phyloP scores from a whole-genome alignment of 352 stramenopile genomes.

The Aphanomyces euteiches region DNA sequence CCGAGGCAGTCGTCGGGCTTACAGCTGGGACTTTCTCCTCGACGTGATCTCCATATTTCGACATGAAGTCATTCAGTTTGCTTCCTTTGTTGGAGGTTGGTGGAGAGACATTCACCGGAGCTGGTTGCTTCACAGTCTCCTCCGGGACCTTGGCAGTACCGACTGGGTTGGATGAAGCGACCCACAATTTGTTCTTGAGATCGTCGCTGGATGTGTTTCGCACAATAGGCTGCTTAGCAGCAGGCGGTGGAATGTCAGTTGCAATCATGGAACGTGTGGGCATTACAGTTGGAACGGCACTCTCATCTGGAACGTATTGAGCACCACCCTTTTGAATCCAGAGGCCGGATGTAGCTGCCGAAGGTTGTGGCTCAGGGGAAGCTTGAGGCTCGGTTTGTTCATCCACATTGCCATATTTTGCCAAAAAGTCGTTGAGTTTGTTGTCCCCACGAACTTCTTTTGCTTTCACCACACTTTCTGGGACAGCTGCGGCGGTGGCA shows the following conservation, averaged over 20 bases:
- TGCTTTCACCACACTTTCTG: not conserved
- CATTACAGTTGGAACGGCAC: not conserved
- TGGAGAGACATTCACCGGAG: too few species aligned
- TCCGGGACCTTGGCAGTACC: not conserved
- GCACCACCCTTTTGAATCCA: slow-evolving; percentile 18
- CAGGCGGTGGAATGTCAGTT: not conserved
- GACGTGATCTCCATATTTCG: not conserved
- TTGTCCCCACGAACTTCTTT: not conserved
- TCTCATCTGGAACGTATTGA: slow-evolving; percentile 11
- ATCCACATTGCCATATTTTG: not conserved
- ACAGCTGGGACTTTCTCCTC: too few species aligned
- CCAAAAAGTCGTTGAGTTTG: not conserved
- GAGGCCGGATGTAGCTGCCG: not conserved
- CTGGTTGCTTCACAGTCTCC: too few species aligned
- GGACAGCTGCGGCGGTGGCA: not conserved
- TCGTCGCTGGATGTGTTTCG: slow-evolving; percentile 12
- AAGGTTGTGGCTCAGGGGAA: not conserved
- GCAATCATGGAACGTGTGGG: not conserved
- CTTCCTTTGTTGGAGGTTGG: too few species aligned
- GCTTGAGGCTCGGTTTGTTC: not conserved
- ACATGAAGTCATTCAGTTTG: not conserved
- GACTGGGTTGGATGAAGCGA: not conserved
- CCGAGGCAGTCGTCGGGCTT: not conserved
- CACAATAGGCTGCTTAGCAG: not conserved
- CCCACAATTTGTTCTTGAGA: slow-evolving; percentile 19